Conservation (phyloP, 2,329 filamentous ascomycete genomes). For the Penicillium sp. region DNA sequence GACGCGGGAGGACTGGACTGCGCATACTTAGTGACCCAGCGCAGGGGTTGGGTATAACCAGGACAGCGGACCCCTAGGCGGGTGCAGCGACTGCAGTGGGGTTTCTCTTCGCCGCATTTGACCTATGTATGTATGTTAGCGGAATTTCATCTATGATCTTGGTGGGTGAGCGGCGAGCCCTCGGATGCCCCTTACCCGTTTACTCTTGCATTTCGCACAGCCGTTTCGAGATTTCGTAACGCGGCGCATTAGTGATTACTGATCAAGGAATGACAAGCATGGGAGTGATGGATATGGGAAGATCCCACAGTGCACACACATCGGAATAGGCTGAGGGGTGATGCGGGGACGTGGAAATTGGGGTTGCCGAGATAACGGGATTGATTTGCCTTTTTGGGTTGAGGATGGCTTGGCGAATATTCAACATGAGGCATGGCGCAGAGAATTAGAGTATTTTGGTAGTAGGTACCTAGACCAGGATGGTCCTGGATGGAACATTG, state of each 20-base stretch:
- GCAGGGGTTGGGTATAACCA: constrained; percentile 37
- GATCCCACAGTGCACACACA: constrained; percentile 4
- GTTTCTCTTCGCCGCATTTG: constrained; percentile 42
- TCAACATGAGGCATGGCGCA: too few relatives aligned
- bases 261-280: too few relatives aligned
- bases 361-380: constrained; percentile 16
- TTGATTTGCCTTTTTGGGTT: constrained; percentile 17
- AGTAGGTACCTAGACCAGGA: too few relatives aligned
- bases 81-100: constrained; percentile 38
- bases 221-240: constrained; percentile 44
- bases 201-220: constrained; percentile 43
- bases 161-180: background rate
- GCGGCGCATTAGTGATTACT: constrained; percentile 34
- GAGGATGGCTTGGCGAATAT: background rate
- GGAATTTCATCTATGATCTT: background rate
- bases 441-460: too few relatives aligned
- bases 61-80: constrained; percentile 38
- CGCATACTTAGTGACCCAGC: constrained; percentile 39
- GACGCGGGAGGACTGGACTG: constrained; percentile 16
- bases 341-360: constrained; percentile 16
- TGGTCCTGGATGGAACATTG: too few relatives aligned
- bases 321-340: constrained; percentile 6
- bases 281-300: constrained; percentile 1
- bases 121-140: constrained; percentile 27
- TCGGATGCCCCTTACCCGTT: constrained; percentile 30